Evolutionary conservation across 2,329 filamentous ascomycete species (phyloP), one percentile per base, ranked within the genome.

Genomic region (Aaosphaeria pasadenensis): DNA sequence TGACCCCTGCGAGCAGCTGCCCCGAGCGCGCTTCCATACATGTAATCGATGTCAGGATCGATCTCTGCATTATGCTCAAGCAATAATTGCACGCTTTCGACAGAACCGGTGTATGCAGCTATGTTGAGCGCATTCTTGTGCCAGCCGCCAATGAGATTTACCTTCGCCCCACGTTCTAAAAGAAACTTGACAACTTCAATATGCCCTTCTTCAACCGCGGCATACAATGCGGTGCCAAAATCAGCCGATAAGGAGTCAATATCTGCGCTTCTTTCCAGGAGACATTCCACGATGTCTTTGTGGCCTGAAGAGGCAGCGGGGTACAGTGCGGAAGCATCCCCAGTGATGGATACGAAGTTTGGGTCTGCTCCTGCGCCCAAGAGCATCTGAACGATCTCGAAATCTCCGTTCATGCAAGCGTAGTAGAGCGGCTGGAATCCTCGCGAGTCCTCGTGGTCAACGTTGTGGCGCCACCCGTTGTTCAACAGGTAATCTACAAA

Each of bases 341-440:
- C 49, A 13, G 42, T 45, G 9, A 39, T 30, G 24, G 39, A 49
- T 11, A 45, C 31, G 35, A 40, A 52, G 39, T 58, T 51, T 29
- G 56, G 49, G 28, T 60, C 54, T 5, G 55, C 51, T 4, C 52
- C 52, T 30, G 50, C 54, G 7, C 48, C 49, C 7, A 62, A 49
- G 4, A 62, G 41, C 2, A 46, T 39, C 17, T 56, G 50, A 5
- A 60, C 44, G 7, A 59, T 56, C 9, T 56, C 57, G n/a, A 49
- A 48, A 9, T 55, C 46, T 6, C 57, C 56, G 28, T 44, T 41
- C 31, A 39, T 35, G 45, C 54, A 60, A 24, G 58, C 57, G 40
- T 57, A 60, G 39, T 50, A 59, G 1, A 62, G 48, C 6, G 58
- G 57, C 33, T 59, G 57, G 31, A 48, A 55, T 1, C 54, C 57